Evolutionary conservation across 176 grass and related monocot species (phyloP), one percentile per base, ranked within the genome.

Genomic region (Hordeum marinum): DNA sequence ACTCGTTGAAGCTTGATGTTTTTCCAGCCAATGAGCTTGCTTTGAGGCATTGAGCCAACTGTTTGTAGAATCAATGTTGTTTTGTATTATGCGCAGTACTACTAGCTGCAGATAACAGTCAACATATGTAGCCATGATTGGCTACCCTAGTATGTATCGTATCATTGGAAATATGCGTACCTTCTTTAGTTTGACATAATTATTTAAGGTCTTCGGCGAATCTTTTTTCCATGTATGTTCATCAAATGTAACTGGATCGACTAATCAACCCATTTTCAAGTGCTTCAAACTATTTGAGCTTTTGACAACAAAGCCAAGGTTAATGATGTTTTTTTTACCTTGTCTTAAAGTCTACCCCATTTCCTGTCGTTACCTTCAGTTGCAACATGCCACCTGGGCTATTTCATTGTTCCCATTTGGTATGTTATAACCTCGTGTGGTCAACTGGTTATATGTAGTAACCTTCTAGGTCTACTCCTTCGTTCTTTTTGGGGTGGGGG

Each of bases 1-100:
- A 45, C 77, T 76, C 74, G 36, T 46, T 76, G 23, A 75, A 57
- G 41, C 34, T 74, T 87, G 58, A 59, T 79, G 26, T 43, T 52
- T 45, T 65, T 76, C 60, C 72, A 77, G 72, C 40, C 18, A 84
- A 61, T 55, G 8, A 34, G 24, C 62, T 75, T 63, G 2, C 62
- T 55, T 83, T 74, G 10, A 43, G 43, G 45, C 67, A 72, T 60
- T 34, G 25, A 75, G 39, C 7, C 11, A 61, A 60, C 54, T 61
- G 54, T 24, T 72, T 62, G 68, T n/a, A 74, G 9, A 45, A 83
- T 37, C 37, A 73, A 21, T 42, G 20, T 81, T 18, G 1, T 72
- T 80, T 74, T 75, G 10, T 46, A 34, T 83, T 59, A 63, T 74
- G 5, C 11, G n/a, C 40, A 84, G 25, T 46, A 36, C 24, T 11